Evolutionary conservation across 768 basidiomycete species (phyloP), one percentile per base, ranked within the genome.

Genomic region (Kwoniella europaea): DNA sequence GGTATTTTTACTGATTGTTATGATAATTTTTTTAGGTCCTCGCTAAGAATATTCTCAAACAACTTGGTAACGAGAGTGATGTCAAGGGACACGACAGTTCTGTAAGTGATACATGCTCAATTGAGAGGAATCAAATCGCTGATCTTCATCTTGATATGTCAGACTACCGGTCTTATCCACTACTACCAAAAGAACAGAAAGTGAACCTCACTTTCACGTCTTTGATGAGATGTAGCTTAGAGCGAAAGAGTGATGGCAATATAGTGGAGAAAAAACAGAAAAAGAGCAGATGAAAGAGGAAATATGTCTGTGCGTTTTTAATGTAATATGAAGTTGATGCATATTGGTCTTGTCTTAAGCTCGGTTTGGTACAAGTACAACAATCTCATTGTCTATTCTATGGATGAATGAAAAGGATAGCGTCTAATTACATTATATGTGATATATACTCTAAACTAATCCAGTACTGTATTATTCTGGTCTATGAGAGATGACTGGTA

Each of bases 81-180:
- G 92, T 94, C 72, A 87, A 86, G 69, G 92, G 91, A 5, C 97
- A 98, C 79, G 97, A 98, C 81, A 90, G 90, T 78, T 98, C 94
- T 75, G 87, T 87, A 72, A 75, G 86, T 66, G 10, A 2, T 41
- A 20, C 7, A 61, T 16, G 59, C 4, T 43, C 61, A 16, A 67
- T 58, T 69, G 68, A 65, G 10, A 5, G 10, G 20, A 62, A n/a
- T 6, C 5, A 15, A 2, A n/a, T 42, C 1, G 13, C 16, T 62
- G 41, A 65, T 54, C 50, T 4, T 15, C 18, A 52, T 24, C 10
- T 24, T 50, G 64, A 46, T 43, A 56, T 60, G 41, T 72, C 76
- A 94, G 92, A 99, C 96, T 0, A 93, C 94, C 2, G 95, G 96
- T 20, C 87, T 99, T 67, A 98, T 99, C 84, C 92, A 97, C 85